Evolutionary conservation across 768 basidiomycete genomes (phyloP).

Genomic region (Hebeloma cylindrosporum): DNA sequence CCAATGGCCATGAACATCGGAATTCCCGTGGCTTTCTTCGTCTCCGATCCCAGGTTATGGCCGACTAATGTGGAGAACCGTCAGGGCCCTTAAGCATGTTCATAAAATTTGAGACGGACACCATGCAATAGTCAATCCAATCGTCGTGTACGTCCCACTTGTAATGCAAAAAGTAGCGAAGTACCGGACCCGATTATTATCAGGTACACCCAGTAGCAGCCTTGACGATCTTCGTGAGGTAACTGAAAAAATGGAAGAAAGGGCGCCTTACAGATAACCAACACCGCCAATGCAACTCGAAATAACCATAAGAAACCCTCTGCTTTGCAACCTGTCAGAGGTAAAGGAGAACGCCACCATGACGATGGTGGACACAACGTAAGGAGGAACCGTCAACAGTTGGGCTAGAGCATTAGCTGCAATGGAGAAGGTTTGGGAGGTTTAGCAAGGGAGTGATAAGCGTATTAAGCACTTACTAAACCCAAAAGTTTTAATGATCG

Average conservation of each 20-base stretch:
- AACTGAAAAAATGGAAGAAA: not conserved
- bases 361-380: constrained; percentile 68
- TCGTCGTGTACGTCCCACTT: constrained; percentile 73
- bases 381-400: constrained; percentile 79
- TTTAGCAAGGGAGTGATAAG: not conserved
- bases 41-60: constrained; percentile 77
- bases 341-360: constrained; percentile 55
- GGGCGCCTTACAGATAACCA: constrained; percentile 58
- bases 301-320: constrained; percentile 48
- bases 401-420: constrained; percentile 67
- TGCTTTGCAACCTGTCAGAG: constrained; percentile 67
- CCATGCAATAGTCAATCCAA: constrained; percentile 77
- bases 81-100: constrained; percentile 3
- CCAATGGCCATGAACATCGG: constrained; percentile 82
- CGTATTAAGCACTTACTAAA: constrained; percentile 47
- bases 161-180: constrained; percentile 80
- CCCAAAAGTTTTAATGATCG: constrained; percentile 74
- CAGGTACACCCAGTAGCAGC: constrained; percentile 52
- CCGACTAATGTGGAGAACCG: constrained; percentile 42
- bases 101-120: constrained; percentile 42
- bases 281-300: constrained; percentile 48
- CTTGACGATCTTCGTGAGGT: constrained; percentile 26
- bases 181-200: constrained; percentile 64
- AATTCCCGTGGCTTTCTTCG: constrained; percentile 73
- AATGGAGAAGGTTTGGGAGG: not conserved